phyloP scores from a whole-genome alignment of 164 flowering plant species.

The Aristolochia contorta region DNA sequence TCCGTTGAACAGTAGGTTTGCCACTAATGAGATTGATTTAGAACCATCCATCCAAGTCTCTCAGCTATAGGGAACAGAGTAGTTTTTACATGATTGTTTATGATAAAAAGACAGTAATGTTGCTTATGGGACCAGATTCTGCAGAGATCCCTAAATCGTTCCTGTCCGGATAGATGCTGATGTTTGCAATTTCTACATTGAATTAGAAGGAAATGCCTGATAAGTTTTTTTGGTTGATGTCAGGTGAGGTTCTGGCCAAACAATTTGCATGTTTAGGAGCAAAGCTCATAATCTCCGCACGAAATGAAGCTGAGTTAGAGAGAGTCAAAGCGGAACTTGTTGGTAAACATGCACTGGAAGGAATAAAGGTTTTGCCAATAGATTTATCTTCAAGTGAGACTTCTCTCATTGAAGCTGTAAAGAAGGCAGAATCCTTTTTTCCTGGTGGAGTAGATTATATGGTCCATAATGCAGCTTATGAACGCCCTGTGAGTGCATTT shows the following conservation, averaged over 20 bases:
- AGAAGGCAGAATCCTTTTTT: slow-evolving; percentile 69
- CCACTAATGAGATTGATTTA: neutral
- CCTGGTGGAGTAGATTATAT: slow-evolving; percentile 81
- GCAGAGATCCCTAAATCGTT: too few relatives aligned
- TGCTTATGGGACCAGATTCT: neutral
- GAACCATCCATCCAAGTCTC: neutral
- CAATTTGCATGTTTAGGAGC: slow-evolving; percentile 80
- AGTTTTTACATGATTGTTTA: neutral
- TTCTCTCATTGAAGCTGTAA: slow-evolving; percentile 53
- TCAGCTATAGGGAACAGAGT: neutral
- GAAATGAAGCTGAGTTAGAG: slow-evolving; percentile 73
- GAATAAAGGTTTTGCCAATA: slow-evolving; percentile 68
- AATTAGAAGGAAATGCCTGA: too few relatives aligned
- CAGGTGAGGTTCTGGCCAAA: slow-evolving; percentile 82
- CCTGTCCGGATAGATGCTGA: too few relatives aligned
- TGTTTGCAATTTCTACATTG: too few relatives aligned
- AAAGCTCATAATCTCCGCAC: slow-evolving; percentile 80
- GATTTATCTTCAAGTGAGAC: slow-evolving; percentile 78
- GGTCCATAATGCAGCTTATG: slow-evolving; percentile 93
- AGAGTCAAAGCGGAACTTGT: slow-evolving; percentile 60
- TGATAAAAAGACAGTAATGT: neutral
- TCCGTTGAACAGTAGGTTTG: neutral
- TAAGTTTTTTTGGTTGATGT: slow-evolving; percentile 4
- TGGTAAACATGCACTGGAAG: slow-evolving; percentile 87
- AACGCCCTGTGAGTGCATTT: slow-evolving; percentile 75